Base-by-base conservation (phyloP, 345 rosid species). In the Luvunga scandens region DNA sequence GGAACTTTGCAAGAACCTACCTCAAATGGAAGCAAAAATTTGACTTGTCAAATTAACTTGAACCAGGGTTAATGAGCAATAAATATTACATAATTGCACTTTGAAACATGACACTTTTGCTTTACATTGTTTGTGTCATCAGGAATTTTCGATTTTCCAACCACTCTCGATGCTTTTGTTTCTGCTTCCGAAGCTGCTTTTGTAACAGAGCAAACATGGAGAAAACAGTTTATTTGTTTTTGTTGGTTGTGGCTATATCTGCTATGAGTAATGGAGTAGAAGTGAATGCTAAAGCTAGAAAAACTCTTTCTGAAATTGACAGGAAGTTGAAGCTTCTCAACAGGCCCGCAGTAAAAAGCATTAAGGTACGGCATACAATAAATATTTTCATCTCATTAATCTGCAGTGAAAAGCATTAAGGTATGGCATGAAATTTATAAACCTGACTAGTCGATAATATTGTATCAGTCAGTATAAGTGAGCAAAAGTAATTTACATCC, bases 281-380 rank as follows among this genome's bases (percentile, higher is more conserved):
- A 18, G 81, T 74, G n/a, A 69, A 19, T 59, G 74, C 12, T 71
- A 53, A 28, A 50, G 34, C 7, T 82, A 1, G 60, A 71, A 24
- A 7, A 57, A 30, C 19, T 55, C 62, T 30, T 24, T 10, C 2
- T 34, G 87, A 81, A 27, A 68, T 88, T 38, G 83, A 86, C 31
- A 66, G 63, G 72, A 87, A 69, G 31, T 33, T 88, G 2, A 87
- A 77, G 83, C 78, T 74, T 73, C 86, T 90, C 31, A 89, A 87
- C 38, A 87, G 89, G 73, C 89, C 91, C 69, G 89, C 91, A 2
- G 72, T 81, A 16, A 87, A 87, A 69, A 86, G 81, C 9, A 71
- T 89, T 10, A 42, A 42, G 48, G 48, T 42, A 61, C 28, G 48
- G 36, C 30, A 56, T 59, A 10, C 18, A 22, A n/a, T n/a, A n/a